Conservation (phyloP, 2,329 filamentous ascomycete genomes). For the Microcyclospora pomicola region DNA sequence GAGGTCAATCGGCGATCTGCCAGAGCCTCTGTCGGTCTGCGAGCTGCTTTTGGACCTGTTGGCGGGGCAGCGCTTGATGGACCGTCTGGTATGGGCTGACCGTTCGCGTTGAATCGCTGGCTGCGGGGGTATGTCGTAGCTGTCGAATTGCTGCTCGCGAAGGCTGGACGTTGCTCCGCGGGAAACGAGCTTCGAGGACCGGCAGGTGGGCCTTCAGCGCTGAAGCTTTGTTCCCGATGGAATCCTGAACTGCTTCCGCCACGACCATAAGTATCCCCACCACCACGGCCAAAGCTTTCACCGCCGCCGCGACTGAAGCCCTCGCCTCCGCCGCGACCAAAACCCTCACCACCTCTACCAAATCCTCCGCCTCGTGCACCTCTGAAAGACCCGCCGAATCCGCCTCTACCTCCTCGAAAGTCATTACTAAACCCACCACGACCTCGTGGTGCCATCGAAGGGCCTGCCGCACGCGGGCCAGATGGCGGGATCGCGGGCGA, state of each 20-base stretch:
- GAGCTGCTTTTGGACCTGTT: conserved; percentile 14
- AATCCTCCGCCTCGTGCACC: conserved; percentile 1
- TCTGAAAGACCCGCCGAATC: conserved; percentile 16
- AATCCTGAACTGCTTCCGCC: conserved; percentile 5
- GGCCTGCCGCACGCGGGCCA: conserved; percentile 21
- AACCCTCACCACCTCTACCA: conserved; percentile 1
- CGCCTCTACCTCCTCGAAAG: conserved; percentile 16
- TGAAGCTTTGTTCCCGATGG: conserved; percentile 2
- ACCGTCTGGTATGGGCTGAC: conserved; percentile 16
- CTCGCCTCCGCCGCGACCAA: not conserved
- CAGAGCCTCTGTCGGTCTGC: conserved; percentile 9
- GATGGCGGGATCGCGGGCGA: conserved; percentile 14
- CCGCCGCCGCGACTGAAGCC: conserved; percentile 1
- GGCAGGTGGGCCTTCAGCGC: conserved; percentile 13
- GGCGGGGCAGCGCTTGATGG: conserved; percentile 6
- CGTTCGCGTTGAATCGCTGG: conserved; percentile 27
- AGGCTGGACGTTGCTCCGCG: conserved; percentile 7
- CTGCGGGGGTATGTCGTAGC: conserved; percentile 34
- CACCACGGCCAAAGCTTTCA: conserved; percentile 4
- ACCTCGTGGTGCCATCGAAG: conserved; percentile 12
- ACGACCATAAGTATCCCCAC: conserved; percentile 1
- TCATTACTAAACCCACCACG: conserved; percentile 22
- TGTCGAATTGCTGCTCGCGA: conserved; percentile 28
- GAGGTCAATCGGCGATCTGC: conserved; percentile 1
- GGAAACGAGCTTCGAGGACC: conserved; percentile 21